A percentile compares a stretch with the other conserved stretches of the same genome.
phyloP scores from a whole-genome alignment of 148 eudicot species.

The Rhododendron simsii region DNA sequence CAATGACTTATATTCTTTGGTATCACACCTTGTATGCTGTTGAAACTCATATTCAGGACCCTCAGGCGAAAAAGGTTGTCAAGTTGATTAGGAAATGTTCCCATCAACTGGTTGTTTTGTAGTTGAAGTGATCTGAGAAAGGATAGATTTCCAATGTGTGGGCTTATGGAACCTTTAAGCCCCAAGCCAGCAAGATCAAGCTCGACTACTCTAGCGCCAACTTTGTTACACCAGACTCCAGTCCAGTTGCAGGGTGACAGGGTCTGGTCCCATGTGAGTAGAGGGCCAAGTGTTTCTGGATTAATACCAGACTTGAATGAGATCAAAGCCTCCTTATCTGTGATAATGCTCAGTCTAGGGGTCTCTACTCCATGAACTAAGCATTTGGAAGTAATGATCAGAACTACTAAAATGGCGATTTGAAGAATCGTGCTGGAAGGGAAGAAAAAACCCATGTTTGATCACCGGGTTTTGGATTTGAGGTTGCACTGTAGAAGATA shows the following conservation, averaged over 20 bases:
- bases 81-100: slow-evolving; percentile 22
- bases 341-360: not conserved
- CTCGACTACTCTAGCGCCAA: slow-evolving; percentile 22
- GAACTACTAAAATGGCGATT: not conserved
- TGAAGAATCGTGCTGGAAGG: not conserved
- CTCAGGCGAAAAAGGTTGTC: slow-evolving; percentile 19
- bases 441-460: not conserved
- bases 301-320: slow-evolving; percentile 1
- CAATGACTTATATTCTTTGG: slow-evolving; percentile 19
- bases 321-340: slow-evolving; percentile 30
- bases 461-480: not conserved
- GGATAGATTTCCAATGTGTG: slow-evolving; percentile 31
- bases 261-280: slow-evolving; percentile 18
- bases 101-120: slow-evolving; percentile 25
- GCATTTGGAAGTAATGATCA: not conserved
- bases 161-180: slow-evolving; percentile 25
- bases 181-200: slow-evolving; percentile 26
- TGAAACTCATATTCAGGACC: slow-evolving; percentile 26
- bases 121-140: slow-evolving; percentile 32
- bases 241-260: slow-evolving; percentile 39
- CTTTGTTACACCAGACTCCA: slow-evolving; percentile 18
- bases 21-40: slow-evolving; percentile 21
- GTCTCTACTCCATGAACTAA: not conserved
- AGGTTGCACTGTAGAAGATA: not conserved
- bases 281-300: not conserved